Base-by-base conservation (phyloP, 805 yeast species). In the Yueomyces sinensis region DNA sequence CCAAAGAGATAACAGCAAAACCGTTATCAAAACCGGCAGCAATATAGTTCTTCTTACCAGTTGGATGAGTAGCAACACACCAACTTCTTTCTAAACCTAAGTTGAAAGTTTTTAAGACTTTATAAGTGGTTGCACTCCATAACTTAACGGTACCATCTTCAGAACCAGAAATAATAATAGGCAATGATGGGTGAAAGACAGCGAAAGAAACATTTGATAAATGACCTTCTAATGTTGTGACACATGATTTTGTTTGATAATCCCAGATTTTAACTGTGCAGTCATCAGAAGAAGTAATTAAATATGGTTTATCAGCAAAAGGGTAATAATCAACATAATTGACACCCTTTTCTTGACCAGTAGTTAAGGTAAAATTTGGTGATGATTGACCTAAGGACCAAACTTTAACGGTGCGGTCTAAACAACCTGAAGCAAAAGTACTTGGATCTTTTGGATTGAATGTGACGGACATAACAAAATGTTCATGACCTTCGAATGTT, bases 11-110 rank as follows among this genome's bases (percentile, higher is more conserved):
- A 24, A 86, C 81, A n/a, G 84, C 79, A 45, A 78, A 77, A 22
- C 99, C 99, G 14, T 87, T 82, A 58, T 91, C 99, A 49, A 83
- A 87, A 46, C 99, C 99, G 40, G 87, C 72, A 13, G 95, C 91
- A 41, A 89, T 68, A 40, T 82, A 65, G 54, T 83, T 84, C 32
- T 83, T 72, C 42, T 74, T 74, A 30, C 61, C 62, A 29, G 68
- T 61, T 44, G 76, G 76, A 49, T 76, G 76, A 31, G 81, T 63
- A 27, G 87, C 72, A 35, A 82, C 74, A 68, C 97, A 87, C 99
- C 99, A 91, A 34, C 91, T 91, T 52, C 99, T 77, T 60, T 91
- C 97, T 56, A 89, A 70, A 33, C 95, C 84, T 54, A 82, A 77
- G 61, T 84, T 87, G 41, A 89, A 65, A 6, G 95, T 76, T 61